These are phyloP conservation scores for Gossypium aridum DNA, from an alignment of 441 rosid genomes.

Conservation along the genomic window DNA sequence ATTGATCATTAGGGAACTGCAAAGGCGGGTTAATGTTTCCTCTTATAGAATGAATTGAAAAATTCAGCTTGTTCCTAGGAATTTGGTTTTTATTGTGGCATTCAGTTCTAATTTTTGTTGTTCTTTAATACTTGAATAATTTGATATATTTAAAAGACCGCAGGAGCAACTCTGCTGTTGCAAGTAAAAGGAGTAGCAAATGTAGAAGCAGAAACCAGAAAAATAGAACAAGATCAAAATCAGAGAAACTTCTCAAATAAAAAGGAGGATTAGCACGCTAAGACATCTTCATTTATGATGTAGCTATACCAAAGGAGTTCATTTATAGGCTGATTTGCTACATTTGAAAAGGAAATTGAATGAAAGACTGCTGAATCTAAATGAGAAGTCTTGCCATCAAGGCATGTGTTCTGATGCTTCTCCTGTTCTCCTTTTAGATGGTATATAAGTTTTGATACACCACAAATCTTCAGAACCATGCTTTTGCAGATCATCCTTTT, in stretches of 20 bases:
- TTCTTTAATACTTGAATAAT: not conserved
- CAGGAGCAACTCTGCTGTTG: not conserved
- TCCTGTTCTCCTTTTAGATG: not conserved
- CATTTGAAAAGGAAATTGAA: not conserved
- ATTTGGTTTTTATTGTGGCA: not conserved
- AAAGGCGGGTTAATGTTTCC: not conserved
- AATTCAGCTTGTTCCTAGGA: not conserved
- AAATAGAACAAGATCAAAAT: not conserved
- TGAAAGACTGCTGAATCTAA: not conserved
- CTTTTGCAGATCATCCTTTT: not conserved
- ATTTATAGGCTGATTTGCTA: not conserved
- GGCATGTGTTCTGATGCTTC: not conserved
- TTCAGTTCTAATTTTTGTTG: not conserved
- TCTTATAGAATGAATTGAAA: not conserved
- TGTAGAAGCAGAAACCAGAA: not conserved
- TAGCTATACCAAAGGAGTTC: not conserved
- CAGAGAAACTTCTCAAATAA: not conserved
- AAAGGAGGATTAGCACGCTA: not conserved
- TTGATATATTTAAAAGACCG: not conserved
- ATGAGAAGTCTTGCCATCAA: not conserved
- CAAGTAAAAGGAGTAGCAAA: not conserved
- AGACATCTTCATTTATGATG: not conserved
- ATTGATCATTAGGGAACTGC: not conserved
- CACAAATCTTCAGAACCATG: not conserved
- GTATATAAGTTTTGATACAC: not conserved